Evolutionary conservation across 148 eudicot genomes (phyloP).

Genomic region (Chenopodium suecicum): DNA sequence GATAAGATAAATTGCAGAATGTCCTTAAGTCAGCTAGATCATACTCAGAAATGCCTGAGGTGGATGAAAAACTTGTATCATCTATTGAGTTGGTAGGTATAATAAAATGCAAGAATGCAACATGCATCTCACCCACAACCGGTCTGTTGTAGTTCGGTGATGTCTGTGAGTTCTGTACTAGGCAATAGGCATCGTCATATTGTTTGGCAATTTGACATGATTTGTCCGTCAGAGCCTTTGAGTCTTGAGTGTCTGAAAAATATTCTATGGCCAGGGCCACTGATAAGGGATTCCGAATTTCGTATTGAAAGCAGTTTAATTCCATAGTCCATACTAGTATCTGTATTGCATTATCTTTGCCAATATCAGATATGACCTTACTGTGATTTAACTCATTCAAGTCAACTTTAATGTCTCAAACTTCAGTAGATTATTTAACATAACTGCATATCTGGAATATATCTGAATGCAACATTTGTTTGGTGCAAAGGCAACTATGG

Average conservation of each 20-base stretch:
- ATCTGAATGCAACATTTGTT: neutral
- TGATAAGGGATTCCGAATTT: neutral
- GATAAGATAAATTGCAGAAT: neutral
- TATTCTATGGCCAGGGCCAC: neutral
- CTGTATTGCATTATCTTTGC: neutral
- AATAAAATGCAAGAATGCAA: too few relatives aligned
- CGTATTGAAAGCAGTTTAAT: neutral
- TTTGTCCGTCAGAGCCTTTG: neutral
- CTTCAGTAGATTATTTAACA: too few relatives aligned
- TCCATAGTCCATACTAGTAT: neutral
- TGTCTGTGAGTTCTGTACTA: too few relatives aligned
- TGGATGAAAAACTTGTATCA: constrained; percentile 1
- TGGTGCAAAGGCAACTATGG: neutral
- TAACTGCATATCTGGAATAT: neutral
- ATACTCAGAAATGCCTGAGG: neutral
- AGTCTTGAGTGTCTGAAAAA: neutral
- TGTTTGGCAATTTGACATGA: constrained; percentile 9
- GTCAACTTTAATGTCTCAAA: too few relatives aligned
- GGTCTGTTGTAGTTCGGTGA: neutral
- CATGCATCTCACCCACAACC: neutral
- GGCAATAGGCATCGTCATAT: neutral
- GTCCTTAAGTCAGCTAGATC: neutral
- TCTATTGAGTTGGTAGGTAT: constrained; percentile 1
- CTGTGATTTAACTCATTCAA: neutral
- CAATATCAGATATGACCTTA: neutral